These are phyloP conservation scores for Ammopiptanthus mongolicus DNA, from an alignment of 306 rosid genomes.

Conservation along the genomic window DNA sequence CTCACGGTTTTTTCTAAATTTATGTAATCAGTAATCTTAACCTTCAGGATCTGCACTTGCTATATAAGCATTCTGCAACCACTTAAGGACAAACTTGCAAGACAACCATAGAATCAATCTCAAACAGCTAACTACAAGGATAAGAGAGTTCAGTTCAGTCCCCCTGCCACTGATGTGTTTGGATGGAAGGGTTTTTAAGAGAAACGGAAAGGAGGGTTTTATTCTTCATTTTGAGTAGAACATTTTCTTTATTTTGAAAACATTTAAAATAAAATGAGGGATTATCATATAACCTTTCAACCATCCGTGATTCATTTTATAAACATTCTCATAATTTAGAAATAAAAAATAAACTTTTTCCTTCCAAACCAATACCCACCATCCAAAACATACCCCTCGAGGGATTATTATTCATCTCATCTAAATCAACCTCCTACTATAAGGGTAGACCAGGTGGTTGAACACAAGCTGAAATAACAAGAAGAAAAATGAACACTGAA, in stretches of 20 bases:
- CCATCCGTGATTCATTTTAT: too few species aligned
- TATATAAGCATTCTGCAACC: neutral
- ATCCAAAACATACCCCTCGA: too few species aligned
- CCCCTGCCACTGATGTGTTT: neutral
- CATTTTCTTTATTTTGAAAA: too few species aligned
- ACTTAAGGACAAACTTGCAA: neutral
- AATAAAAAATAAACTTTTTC: too few species aligned
- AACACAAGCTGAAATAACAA: neutral
- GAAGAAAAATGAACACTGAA: neutral
- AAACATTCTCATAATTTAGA: too few species aligned
- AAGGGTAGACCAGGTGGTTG: neutral
- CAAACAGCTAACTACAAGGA: neutral
- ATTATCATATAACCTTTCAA: too few species aligned
- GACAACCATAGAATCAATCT: neutral
- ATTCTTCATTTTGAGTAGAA: too few species aligned
- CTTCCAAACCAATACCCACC: too few species aligned
- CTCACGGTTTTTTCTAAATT: neutral
- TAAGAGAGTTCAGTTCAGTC: neutral
- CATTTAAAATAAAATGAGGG: too few species aligned
- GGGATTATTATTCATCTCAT: neutral
- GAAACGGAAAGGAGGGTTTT: too few species aligned
- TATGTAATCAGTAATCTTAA: neutral
- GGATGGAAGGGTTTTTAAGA: too few species aligned
- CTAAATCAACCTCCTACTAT: neutral
- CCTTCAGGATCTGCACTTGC: neutral